phyloP scores from a whole-genome alignment of 768 basidiomycete genomes.

The Russula earlei region DNA sequence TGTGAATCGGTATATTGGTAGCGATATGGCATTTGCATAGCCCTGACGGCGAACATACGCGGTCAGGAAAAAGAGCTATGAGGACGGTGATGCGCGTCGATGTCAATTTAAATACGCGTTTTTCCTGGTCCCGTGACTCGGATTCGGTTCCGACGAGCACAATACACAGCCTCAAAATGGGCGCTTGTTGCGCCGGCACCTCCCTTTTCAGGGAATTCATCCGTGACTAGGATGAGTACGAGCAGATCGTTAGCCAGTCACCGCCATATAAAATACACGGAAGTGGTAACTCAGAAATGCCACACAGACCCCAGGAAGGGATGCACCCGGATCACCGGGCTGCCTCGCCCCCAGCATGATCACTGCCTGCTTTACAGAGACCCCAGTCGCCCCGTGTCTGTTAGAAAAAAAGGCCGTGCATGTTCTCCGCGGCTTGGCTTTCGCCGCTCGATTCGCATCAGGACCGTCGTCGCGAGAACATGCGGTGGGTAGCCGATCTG shows the following conservation, averaged over 20 bases:
- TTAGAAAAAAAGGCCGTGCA: too few species aligned
- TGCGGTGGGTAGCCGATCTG: not conserved
- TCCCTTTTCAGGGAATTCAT: conserved; percentile 1
- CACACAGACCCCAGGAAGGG: not conserved
- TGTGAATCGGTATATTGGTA: conserved; percentile 12
- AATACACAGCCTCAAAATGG: conserved; percentile 9
- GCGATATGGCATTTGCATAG: conserved; percentile 18
- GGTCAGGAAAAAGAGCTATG: conserved; percentile 14
- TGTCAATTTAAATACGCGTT: conserved; percentile 9
- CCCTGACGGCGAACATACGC: conserved; percentile 11
- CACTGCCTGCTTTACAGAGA: too few species aligned
- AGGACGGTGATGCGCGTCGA: not conserved
- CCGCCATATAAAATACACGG: not conserved
- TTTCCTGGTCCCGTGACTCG: conserved; percentile 11
- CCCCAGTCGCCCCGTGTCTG: too few species aligned
- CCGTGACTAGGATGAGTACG: not conserved
- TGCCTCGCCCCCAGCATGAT: too few species aligned
- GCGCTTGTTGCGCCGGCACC: not conserved
- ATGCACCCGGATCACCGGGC: too few species aligned
- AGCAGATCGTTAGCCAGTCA: not conserved
- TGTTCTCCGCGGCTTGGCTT: not conserved
- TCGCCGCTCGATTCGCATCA: not conserved
- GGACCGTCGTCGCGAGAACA: not conserved
- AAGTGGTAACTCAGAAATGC: not conserved
- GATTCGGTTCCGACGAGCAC: conserved; percentile 15